These are phyloP conservation scores for Mimosa pudica DNA, from an alignment of 306 rosid genomes.

Conservation along the genomic window DNA sequence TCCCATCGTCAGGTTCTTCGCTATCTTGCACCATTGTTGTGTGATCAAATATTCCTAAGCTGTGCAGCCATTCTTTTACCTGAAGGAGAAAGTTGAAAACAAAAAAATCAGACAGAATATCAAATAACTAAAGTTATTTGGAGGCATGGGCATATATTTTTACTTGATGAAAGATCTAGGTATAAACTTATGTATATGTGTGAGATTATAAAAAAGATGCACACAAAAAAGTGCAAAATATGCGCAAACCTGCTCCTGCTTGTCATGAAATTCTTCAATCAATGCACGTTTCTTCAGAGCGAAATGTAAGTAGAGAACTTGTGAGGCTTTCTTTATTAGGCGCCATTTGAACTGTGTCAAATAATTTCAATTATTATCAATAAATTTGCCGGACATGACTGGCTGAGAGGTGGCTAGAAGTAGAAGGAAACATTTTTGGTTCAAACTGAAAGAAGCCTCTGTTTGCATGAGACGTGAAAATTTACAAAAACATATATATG, in stretches of 20 bases:
- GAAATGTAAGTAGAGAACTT: constrained; percentile 85
- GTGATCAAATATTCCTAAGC: constrained; percentile 82
- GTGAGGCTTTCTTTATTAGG: constrained; percentile 84
- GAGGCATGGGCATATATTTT: constrained; percentile 18
- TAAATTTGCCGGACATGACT: constrained; percentile 28
- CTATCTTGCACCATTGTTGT: constrained; percentile 69
- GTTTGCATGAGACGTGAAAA: neutral
- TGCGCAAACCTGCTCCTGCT: constrained; percentile 84
- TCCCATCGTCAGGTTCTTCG: constrained; percentile 85
- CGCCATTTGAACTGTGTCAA: constrained; percentile 79
- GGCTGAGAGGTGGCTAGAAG: neutral
- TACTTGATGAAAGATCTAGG: constrained; percentile 18
- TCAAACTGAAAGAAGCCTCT: neutral
- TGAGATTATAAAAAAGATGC: constrained; percentile 8
- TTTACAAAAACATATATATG: neutral
- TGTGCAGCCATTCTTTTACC: constrained; percentile 96
- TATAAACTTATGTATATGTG: constrained; percentile 13
- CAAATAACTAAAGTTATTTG: constrained; percentile 21
- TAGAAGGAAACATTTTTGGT: neutral
- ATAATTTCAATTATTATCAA: constrained; percentile 20
- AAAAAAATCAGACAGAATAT: constrained; percentile 24
- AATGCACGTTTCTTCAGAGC: constrained; percentile 83
- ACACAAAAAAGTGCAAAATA: constrained; percentile 3
- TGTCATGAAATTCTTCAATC: constrained; percentile 79
- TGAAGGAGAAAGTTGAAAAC: constrained; percentile 33